A percentile compares a stretch with the other conserved stretches of the same genome.
These are phyloP conservation scores for Penicillium paradoxum DNA, from an alignment of 495 filamentous ascomycete species.

Conservation along the genomic window DNA sequence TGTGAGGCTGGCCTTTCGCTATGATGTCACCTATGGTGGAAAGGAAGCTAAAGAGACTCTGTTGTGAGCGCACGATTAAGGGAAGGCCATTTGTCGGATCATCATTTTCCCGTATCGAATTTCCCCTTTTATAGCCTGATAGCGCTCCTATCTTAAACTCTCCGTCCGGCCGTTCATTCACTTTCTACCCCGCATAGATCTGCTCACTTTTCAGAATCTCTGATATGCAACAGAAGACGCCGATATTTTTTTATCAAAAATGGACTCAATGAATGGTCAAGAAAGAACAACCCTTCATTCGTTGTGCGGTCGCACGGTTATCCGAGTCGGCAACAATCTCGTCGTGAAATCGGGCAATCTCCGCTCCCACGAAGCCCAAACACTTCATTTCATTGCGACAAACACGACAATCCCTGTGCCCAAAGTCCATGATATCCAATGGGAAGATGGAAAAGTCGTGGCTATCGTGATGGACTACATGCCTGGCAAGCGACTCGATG, in stretches of 20 bases:
- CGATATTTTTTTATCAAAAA: background rate
- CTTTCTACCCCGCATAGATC: background rate
- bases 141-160: background rate
- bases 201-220: background rate
- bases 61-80: too few species aligned
- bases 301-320: slow-evolving; percentile 4
- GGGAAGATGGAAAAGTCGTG: slow-evolving; percentile 13
- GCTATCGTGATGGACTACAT: slow-evolving; percentile 31
- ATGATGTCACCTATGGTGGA: too few species aligned
- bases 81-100: too few species aligned
- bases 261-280: slow-evolving; percentile 4
- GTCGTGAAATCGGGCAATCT: slow-evolving; percentile 4
- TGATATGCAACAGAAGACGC: background rate
- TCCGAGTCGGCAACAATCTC: background rate
- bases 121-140: too few species aligned
- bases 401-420: slow-evolving; percentile 30
- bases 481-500: slow-evolving; percentile 22
- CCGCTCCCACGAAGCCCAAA: slow-evolving; percentile 6
- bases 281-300: slow-evolving; percentile 5
- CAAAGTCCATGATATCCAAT: slow-evolving; percentile 16
- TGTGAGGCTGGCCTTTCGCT: too few species aligned
- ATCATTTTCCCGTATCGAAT: too few species aligned
- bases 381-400: slow-evolving; percentile 14
- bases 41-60: too few species aligned
- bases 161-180: background rate